A percentile compares a stretch with the other conserved stretches of the same genome.
These are phyloP conservation scores for Aspergillus neotritici DNA, from an alignment of 2,329 filamentous ascomycete species.

Conservation along the genomic window DNA sequence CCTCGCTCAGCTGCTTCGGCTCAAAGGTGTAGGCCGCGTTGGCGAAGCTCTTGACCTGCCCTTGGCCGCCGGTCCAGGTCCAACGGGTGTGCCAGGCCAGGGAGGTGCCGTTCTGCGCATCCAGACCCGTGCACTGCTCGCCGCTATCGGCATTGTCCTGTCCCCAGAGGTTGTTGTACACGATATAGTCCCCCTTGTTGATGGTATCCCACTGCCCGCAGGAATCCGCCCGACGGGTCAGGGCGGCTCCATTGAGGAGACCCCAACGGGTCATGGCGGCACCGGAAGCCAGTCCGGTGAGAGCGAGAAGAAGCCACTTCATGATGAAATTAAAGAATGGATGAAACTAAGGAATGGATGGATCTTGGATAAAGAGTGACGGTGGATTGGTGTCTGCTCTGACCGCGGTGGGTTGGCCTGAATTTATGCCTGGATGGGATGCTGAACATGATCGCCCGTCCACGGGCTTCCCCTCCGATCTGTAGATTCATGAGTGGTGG, in stretches of 20 bases:
- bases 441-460: no score
- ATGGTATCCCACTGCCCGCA: conserved; percentile 40
- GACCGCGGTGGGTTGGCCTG: no score
- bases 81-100: conserved; percentile 43
- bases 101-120: conserved; percentile 29
- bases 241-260: neutral
- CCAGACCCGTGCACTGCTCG: conserved; percentile 41
- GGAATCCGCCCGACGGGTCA: conserved; percentile 26
- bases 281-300: conserved; percentile 21
- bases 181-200: conserved; percentile 39
- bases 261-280: conserved; percentile 21
- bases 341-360: conserved; percentile 2
- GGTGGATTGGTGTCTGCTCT: no score
- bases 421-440: no score
- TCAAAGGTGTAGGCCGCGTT: conserved; percentile 40
- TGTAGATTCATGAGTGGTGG: neutral
- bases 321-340: conserved; percentile 16
- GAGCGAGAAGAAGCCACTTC: conserved; percentile 23
- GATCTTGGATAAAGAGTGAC: neutral
- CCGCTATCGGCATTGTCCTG: conserved; percentile 30
- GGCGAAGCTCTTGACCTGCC: conserved; percentile 45
- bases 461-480: neutral
- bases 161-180: conserved; percentile 54
- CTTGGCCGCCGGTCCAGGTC: conserved; percentile 39
- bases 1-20: conserved; percentile 26